Conservation (phyloP, 257 asterid species). For the Lithospermum erythrorhizon region DNA sequence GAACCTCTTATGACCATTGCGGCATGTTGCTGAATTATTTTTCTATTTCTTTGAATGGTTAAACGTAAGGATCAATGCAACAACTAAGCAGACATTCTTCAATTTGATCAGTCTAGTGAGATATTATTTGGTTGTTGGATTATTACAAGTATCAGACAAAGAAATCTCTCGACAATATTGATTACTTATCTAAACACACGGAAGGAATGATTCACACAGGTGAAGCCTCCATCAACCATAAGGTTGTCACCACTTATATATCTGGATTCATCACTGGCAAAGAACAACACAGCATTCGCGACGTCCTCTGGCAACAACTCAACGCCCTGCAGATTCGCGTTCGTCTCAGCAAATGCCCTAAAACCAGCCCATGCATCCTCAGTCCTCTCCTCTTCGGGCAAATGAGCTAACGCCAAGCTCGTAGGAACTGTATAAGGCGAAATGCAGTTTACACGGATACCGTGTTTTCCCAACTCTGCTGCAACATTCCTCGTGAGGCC, state of each 20-base stretch:
- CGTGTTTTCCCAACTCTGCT: slow-evolving; percentile 81
- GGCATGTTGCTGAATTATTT: no score
- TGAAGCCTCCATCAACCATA: slow-evolving; percentile 86
- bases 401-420: slow-evolving; percentile 45
- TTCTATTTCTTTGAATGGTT: no score
- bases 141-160: no score
- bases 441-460: slow-evolving; percentile 73
- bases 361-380: slow-evolving; percentile 57
- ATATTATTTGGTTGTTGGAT: no score
- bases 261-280: slow-evolving; percentile 83
- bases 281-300: slow-evolving; percentile 68
- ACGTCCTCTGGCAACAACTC: slow-evolving; percentile 61
- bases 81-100: no score
- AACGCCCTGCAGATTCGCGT: slow-evolving; percentile 79
- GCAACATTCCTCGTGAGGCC: slow-evolving; percentile 81
- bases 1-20: no score
- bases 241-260: slow-evolving; percentile 77
- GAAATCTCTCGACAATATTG: no score
- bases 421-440: slow-evolving; percentile 84
- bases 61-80: no score
- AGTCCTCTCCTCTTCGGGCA: slow-evolving; percentile 73
- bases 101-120: no score
- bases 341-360: slow-evolving; percentile 32
- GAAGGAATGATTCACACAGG: slow-evolving; percentile 48
- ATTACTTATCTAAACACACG: slow-evolving; percentile 44